Percentiles rank a stretch among this genome's conserved stretches.
phyloP scores from a whole-genome alignment of 345 rosid genomes.

The Arabis hirsuta region DNA sequence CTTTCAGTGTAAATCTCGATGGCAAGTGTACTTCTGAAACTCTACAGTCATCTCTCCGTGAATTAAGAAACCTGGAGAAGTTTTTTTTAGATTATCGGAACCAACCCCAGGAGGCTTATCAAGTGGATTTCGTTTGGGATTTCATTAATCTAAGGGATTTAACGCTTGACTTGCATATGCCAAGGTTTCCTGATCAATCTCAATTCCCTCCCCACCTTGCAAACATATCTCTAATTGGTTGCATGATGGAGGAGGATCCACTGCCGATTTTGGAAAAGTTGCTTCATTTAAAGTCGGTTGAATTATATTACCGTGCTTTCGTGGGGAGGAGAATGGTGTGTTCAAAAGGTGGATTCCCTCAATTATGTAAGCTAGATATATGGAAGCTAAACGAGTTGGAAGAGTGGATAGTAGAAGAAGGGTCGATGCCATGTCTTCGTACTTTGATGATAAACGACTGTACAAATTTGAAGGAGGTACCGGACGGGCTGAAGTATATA shows the following conservation, averaged over 20 bases:
- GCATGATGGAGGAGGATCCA: neutral
- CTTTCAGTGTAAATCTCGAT: neutral
- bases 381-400: neutral
- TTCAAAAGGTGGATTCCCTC: neutral
- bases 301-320: neutral
- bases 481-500: neutral
- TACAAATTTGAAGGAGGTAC: neutral
- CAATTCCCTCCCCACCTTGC: neutral
- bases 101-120: neutral
- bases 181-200: neutral
- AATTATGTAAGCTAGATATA: neutral
- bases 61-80: neutral
- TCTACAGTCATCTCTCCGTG: neutral
- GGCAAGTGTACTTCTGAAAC: neutral
- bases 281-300: neutral
- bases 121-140: neutral
- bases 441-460: neutral
- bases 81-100: neutral
- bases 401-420: conserved; percentile 7
- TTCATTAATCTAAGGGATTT: neutral
- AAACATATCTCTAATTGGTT: neutral
- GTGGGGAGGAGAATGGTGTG: neutral
- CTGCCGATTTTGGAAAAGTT: conserved; percentile 10
- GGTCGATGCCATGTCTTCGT: neutral
- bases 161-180: accelerated